Evolutionary conservation across 169 alveolate species (phyloP).

Genomic region (Plasmodium billcollinsi): DNA sequence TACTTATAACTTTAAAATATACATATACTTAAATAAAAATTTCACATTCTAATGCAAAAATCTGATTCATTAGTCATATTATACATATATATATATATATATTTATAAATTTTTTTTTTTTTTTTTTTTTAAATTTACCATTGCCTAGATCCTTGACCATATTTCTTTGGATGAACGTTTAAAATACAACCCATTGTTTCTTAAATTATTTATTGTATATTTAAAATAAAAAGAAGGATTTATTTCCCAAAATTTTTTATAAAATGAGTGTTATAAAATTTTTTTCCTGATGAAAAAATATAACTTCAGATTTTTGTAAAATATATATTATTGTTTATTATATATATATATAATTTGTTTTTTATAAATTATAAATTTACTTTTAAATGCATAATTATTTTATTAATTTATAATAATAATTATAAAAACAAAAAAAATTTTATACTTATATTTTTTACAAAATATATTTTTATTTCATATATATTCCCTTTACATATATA

Average conservation of each 20-base stretch:
- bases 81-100: slow-evolving; percentile 1
- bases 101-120: neutral
- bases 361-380: no score
- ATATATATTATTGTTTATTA: no score
- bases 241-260: slow-evolving; percentile 2
- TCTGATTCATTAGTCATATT: no score
- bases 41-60: no score
- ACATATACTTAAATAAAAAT: neutral
- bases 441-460: no score
- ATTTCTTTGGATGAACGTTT: slow-evolving; percentile 84
- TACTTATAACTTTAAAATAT: slow-evolving; percentile 11
- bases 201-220: slow-evolving; percentile 1
- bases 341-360: no score
- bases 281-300: neutral
- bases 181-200: slow-evolving; percentile 79
- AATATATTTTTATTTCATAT: no score
- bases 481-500: no score
- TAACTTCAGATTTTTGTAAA: no score
- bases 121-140: slow-evolving; percentile 72
- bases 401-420: no score
- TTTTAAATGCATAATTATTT: no score
- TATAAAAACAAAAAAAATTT: no score
- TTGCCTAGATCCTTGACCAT: slow-evolving; percentile 86
- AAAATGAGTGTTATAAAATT: slow-evolving; percentile 4
- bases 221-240: slow-evolving; percentile 13